These are phyloP conservation scores for Tuber borchii DNA, from an alignment of 495 filamentous ascomycete genomes.

Conservation along the genomic window DNA sequence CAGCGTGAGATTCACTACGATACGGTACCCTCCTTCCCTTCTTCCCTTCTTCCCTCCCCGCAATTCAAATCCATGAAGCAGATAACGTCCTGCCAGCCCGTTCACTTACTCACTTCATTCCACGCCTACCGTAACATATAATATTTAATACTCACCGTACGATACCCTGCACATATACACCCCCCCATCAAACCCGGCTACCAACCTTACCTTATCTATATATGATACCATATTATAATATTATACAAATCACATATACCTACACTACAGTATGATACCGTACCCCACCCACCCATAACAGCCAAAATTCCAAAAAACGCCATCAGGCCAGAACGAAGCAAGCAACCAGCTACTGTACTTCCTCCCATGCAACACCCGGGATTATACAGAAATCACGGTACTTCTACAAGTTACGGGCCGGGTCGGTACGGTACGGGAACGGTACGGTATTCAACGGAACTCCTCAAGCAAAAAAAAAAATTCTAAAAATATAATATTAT, in stretches of 20 bases:
- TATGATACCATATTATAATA: too few relatives aligned
- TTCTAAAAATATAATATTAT: neutral
- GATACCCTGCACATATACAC: neutral
- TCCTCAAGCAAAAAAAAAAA: too few relatives aligned
- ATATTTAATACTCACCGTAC: neutral
- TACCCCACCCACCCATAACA: neutral
- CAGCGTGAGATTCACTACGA: neutral
- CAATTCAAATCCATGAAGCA: neutral
- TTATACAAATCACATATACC: too few relatives aligned
- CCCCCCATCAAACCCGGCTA: neutral
- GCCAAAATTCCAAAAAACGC: too few relatives aligned
- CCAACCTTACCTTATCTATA: neutral
- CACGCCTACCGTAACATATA: too few relatives aligned
- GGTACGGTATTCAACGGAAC: neutral
- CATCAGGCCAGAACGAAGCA: too few relatives aligned
- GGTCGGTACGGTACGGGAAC: neutral
- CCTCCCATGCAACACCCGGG: too few relatives aligned
- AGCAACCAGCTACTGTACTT: too few relatives aligned
- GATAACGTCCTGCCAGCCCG: neutral
- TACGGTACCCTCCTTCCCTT: neutral
- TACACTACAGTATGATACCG: too few relatives aligned
- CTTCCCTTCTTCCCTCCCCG: neutral
- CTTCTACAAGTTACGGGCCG: too few relatives aligned
- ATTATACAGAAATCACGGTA: too few relatives aligned
- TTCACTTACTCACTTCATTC: too few relatives aligned